These are phyloP conservation scores for Carex cristatella DNA, from an alignment of 176 grass and related monocot species.

Conservation along the genomic window DNA sequence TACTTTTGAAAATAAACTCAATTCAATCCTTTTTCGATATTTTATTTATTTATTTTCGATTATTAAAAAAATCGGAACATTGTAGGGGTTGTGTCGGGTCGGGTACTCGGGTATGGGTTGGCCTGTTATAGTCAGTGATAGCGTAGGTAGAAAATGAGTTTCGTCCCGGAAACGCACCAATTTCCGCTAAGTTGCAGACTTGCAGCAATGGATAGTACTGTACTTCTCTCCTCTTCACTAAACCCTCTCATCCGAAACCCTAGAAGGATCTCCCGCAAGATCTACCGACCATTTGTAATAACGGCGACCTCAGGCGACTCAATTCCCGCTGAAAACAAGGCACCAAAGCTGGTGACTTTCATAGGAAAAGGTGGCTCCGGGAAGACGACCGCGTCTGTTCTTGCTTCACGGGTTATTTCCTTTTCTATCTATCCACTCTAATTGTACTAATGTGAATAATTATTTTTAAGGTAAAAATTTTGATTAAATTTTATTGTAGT, in stretches of 20 bases:
- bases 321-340: neutral
- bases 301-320: conserved; percentile 23
- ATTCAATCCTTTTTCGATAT: too few species aligned
- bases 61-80: neutral
- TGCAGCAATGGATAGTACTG: neutral
- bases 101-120: neutral
- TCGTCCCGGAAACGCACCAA: neutral
- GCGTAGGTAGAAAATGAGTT: neutral
- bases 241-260: conserved; percentile 13
- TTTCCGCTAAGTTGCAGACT: neutral
- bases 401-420: conserved; percentile 53
- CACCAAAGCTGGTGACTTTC: conserved; percentile 81
- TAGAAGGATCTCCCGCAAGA: neutral
- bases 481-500: conserved; percentile 26
- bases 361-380: conserved; percentile 83
- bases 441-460: neutral
- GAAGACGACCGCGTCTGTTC: conserved; percentile 74
- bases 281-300: neutral
- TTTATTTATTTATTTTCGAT: too few species aligned
- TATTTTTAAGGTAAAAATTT: neutral
- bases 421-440: neutral
- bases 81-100: neutral
- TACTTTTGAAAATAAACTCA: too few species aligned
- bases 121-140: neutral
- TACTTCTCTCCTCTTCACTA: neutral